Evolutionary conservation across 768 basidiomycete genomes (phyloP).

Genomic region (Trametes sanguinea): DNA sequence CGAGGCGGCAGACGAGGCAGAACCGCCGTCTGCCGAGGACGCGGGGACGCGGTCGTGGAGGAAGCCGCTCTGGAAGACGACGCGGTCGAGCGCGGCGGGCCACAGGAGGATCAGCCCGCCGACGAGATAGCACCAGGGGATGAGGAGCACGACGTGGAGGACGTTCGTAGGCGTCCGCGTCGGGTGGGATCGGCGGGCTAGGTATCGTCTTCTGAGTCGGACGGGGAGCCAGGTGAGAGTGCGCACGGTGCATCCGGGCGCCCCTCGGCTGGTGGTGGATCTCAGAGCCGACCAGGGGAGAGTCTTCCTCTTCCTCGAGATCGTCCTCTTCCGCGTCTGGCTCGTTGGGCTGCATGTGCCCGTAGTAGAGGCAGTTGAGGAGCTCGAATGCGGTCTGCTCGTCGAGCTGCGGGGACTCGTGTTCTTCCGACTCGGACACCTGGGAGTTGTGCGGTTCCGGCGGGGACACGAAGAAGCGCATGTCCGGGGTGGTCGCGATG

Average conservation of each 20-base stretch:
- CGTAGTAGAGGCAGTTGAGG: constrained; percentile 4
- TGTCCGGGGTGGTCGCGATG: not conserved
- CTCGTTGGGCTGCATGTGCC: not conserved
- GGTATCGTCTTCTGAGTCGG: too few relatives aligned
- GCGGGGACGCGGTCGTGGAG: constrained; percentile 16
- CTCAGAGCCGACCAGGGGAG: not conserved
- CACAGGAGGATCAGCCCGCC: constrained; percentile 36
- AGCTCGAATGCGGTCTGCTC: constrained; percentile 1
- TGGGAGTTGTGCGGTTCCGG: not conserved
- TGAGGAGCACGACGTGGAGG: constrained; percentile 26
- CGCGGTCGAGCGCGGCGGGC: constrained; percentile 30
- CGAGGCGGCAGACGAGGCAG: too few relatives aligned
- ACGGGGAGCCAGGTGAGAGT: too few relatives aligned
- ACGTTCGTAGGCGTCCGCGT: not conserved
- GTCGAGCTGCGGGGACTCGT: not conserved
- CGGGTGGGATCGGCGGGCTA: too few relatives aligned
- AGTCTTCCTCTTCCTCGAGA: not conserved
- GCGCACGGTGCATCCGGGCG: too few relatives aligned
- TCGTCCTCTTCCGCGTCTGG: not conserved
- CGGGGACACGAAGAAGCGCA: not conserved
- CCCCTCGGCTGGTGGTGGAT: too few relatives aligned
- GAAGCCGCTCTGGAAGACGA: constrained; percentile 37
- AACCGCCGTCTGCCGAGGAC: too few relatives aligned
- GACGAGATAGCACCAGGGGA: constrained; percentile 40
- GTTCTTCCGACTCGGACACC: too few relatives aligned